Percentiles rank a stretch among this genome's conserved stretches.
Evolutionary conservation across 768 basidiomycete genomes (phyloP).

Genomic region (Phaeolepiota aurea): DNA sequence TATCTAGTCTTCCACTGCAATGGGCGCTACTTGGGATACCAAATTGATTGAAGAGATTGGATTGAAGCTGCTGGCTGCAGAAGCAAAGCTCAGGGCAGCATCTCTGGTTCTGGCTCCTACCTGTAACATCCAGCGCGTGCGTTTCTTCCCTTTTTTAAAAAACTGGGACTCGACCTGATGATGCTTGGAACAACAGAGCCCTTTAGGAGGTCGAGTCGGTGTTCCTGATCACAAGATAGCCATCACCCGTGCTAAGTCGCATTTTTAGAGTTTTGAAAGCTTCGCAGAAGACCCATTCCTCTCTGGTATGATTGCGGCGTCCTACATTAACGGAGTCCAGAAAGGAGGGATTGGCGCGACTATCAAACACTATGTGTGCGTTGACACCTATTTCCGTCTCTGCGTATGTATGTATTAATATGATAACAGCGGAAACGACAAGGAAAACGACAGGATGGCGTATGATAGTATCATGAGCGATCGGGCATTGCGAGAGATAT

Average conservation of each 20-base stretch:
- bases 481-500: constrained; percentile 66
- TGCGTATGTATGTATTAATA: background rate
- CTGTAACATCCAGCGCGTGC: constrained; percentile 72
- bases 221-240: no score
- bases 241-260: no score
- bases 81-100: constrained; percentile 64
- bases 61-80: constrained; percentile 54
- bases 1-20: constrained; percentile 57
- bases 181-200: constrained; percentile 41
- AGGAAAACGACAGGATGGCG: constrained; percentile 67
- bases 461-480: constrained; percentile 61
- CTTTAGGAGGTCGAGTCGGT: constrained; percentile 60
- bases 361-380: constrained; percentile 80
- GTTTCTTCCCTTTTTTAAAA: background rate
- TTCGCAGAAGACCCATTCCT: constrained; percentile 76
- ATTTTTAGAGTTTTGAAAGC: constrained; percentile 67
- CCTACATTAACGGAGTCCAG: constrained; percentile 75
- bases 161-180: no score
- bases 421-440: constrained; percentile 58
- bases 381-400: background rate
- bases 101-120: constrained; percentile 73
- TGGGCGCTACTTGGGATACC: constrained; percentile 70
- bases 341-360: constrained; percentile 65
- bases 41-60: constrained; percentile 57
- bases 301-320: constrained; percentile 60